Evolutionary conservation across 179 eudicot species (phyloP).

Genomic region (Silene coronaria): DNA sequence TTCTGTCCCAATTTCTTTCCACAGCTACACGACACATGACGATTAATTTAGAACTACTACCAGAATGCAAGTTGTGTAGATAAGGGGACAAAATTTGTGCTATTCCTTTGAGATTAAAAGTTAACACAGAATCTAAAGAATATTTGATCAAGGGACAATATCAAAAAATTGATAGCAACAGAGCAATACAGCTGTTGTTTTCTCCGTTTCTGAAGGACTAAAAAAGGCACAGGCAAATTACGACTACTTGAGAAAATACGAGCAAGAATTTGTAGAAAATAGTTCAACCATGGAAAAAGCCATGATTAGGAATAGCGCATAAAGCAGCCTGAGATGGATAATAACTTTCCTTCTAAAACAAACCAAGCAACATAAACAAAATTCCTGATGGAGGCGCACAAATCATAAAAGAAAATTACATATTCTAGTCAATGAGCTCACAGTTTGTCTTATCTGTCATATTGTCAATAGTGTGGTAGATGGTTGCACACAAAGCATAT

Average conservation of each 20-base stretch:
- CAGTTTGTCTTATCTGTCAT: background rate
- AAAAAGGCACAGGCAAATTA: too few species aligned
- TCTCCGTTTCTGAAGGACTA: background rate
- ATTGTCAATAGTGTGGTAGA: background rate
- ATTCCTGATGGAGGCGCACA: too few species aligned
- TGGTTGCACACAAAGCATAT: background rate
- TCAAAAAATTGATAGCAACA: background rate
- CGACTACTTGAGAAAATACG: too few species aligned
- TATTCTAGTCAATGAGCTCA: background rate
- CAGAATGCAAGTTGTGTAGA: background rate
- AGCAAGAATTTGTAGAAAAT: too few species aligned
- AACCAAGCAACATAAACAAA: too few species aligned
- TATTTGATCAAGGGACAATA: background rate
- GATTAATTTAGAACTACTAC: background rate
- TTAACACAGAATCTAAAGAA: background rate
- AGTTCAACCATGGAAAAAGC: too few species aligned
- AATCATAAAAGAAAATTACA: too few species aligned
- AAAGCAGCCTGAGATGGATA: too few species aligned
- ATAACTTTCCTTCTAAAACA: too few species aligned
- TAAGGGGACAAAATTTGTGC: background rate
- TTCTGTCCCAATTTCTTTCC: background rate
- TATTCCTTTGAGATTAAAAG: background rate
- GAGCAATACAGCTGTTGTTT: background rate
- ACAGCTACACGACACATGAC: conserved; percentile 4
- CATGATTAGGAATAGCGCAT: too few species aligned